Conservation (phyloP, 2,329 filamentous ascomycete species). For the Coniella vitis region DNA sequence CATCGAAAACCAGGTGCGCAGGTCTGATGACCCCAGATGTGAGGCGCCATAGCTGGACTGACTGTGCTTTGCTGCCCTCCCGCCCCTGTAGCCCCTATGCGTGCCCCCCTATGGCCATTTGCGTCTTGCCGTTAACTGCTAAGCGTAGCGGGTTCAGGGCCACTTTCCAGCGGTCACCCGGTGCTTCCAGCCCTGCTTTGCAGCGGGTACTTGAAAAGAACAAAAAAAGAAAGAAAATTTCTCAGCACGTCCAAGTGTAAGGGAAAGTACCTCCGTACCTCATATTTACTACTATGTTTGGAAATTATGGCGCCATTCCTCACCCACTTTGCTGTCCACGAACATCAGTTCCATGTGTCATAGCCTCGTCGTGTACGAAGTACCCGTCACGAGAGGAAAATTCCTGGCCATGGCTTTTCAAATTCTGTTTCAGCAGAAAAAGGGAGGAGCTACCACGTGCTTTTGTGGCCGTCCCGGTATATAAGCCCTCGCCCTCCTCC, state of each 20-base stretch:
- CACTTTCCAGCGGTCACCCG: slow-evolving; percentile 5
- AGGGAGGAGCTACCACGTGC: neutral
- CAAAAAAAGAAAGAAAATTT: neutral
- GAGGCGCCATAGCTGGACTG: slow-evolving; percentile 22
- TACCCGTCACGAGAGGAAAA: neutral
- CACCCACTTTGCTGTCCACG: neutral
- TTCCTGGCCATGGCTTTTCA: neutral
- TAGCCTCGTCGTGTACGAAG: neutral
- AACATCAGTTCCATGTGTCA: neutral
- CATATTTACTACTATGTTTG: too few relatives aligned
- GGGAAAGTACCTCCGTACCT: too few relatives aligned
- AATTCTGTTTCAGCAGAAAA: slow-evolving; percentile 1
- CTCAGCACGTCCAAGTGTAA: too few relatives aligned
- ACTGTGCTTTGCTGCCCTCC: slow-evolving; percentile 18
- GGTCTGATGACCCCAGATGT: slow-evolving; percentile 18
- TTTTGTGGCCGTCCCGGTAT: neutral
- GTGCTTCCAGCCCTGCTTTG: slow-evolving; percentile 1
- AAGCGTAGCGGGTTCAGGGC: slow-evolving; percentile 11
- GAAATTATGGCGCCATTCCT: neutral
- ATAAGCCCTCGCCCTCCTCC: slow-evolving; percentile 6
- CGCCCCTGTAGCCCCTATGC: neutral
- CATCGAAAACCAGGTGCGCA: slow-evolving; percentile 19
- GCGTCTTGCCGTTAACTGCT: slow-evolving; percentile 17
- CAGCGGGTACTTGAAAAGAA: slow-evolving; percentile 1
- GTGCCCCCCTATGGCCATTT: too few relatives aligned